Conservation (phyloP, 2,329 filamentous ascomycete genomes). For the Coniella lustricola region DNA sequence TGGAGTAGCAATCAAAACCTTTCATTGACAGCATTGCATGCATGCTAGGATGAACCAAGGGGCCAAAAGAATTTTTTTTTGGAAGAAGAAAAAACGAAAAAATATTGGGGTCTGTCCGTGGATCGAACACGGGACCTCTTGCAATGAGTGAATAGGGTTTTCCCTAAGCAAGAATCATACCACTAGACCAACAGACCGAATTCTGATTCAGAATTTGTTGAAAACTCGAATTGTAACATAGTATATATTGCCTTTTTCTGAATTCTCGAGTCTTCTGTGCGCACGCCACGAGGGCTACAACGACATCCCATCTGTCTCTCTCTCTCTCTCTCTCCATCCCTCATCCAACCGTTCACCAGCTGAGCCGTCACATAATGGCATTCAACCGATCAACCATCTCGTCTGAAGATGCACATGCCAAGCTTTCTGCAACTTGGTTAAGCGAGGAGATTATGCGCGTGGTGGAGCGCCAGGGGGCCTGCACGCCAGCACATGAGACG, state of each 20-base stretch:
- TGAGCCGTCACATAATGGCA: too few species aligned
- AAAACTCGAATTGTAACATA: neutral
- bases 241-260: too few species aligned
- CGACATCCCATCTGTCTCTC: too few species aligned
- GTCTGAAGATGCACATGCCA: too few species aligned
- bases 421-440: too few species aligned
- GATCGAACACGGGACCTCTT: constrained; percentile 42
- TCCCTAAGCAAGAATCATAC: constrained; percentile 68
- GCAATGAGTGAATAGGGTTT: constrained; percentile 29
- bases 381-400: too few species aligned
- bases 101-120: constrained; percentile 35
- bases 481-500: constrained; percentile 1
- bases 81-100: constrained; percentile 16
- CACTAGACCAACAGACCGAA: constrained; percentile 54
- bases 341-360: too few species aligned
- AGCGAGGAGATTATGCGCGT: neutral
- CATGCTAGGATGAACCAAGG: neutral
- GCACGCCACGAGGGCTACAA: too few species aligned
- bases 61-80: neutral
- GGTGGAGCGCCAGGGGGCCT: neutral
- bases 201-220: neutral
- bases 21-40: too few species aligned
- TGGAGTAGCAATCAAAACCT: too few species aligned
- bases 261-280: too few species aligned
- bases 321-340: too few species aligned